These are phyloP conservation scores for Crithidia acanthocephali DNA, from an alignment of 208 protist species.

Conservation along the genomic window DNA sequence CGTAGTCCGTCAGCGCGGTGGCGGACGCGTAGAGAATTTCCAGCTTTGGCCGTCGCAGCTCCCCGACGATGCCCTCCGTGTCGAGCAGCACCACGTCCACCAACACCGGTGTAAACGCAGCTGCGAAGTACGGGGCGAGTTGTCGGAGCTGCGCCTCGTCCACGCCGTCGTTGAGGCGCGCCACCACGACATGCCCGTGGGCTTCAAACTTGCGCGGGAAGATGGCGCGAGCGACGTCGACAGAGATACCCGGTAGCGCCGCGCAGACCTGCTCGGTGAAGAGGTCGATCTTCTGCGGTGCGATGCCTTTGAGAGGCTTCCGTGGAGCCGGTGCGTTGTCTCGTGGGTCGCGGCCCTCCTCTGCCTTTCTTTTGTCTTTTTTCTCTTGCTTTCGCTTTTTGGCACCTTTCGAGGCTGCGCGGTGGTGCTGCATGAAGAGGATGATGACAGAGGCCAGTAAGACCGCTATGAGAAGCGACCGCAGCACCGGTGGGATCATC, in stretches of 20 bases:
- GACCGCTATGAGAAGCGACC: slow-evolving; percentile 11
- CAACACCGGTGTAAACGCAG: slow-evolving; percentile 58
- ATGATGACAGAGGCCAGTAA: slow-evolving; percentile 15
- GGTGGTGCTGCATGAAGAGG: background rate
- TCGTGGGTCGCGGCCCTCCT: background rate
- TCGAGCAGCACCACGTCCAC: slow-evolving; percentile 85
- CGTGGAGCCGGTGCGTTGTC: background rate
- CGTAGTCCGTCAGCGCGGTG: slow-evolving; percentile 15
- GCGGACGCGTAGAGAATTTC: slow-evolving; percentile 36
- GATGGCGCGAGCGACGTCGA: slow-evolving; percentile 29
- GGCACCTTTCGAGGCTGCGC: background rate
- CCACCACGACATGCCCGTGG: slow-evolving; percentile 84
- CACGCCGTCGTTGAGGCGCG: slow-evolving; percentile 65
- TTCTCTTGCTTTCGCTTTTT: background rate
- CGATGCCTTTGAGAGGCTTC: slow-evolving; percentile 24
- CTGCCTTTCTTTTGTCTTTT: background rate
- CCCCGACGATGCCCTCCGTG: slow-evolving; percentile 68
- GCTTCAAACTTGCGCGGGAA: slow-evolving; percentile 85
- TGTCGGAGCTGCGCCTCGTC: slow-evolving; percentile 42
- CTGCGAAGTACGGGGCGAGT: slow-evolving; percentile 58
- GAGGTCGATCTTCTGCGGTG: slow-evolving; percentile 55
- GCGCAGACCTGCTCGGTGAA: slow-evolving; percentile 45
- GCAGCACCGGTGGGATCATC: slow-evolving; percentile 10
- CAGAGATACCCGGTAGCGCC: slow-evolving; percentile 16
- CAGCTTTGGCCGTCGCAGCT: slow-evolving; percentile 74